These are phyloP conservation scores for Penicillium concentricum DNA, from an alignment of 2,329 filamentous ascomycete species.

Conservation along the genomic window DNA sequence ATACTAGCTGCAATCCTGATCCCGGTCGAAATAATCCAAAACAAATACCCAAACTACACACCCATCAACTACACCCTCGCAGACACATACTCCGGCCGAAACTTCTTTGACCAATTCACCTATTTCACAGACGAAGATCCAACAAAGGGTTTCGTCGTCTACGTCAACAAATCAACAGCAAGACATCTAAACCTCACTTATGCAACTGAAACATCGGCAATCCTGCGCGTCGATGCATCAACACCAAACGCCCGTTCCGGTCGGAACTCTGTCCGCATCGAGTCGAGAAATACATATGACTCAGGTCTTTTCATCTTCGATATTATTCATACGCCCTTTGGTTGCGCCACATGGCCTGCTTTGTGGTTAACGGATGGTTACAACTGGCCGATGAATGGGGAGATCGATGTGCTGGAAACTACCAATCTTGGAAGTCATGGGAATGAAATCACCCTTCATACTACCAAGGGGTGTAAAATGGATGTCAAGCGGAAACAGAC, in stretches of 20 bases:
- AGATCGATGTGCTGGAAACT: conserved; percentile 64
- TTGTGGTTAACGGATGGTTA: conserved; percentile 63
- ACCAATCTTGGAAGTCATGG: conserved; percentile 56
- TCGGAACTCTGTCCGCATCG: conserved; percentile 62
- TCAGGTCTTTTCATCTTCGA: conserved; percentile 68
- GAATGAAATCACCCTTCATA: conserved; percentile 62
- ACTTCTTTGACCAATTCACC: conserved; percentile 49
- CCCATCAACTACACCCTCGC: conserved; percentile 41
- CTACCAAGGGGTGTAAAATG: conserved; percentile 54
- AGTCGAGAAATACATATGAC: conserved; percentile 60
- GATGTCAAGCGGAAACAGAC: conserved; percentile 55
- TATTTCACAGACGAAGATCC: conserved; percentile 48
- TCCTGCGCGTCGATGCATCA: conserved; percentile 62
- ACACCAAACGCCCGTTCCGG: conserved; percentile 59
- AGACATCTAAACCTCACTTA: conserved; percentile 58
- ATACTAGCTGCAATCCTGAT: conserved; percentile 53
- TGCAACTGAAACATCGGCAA: conserved; percentile 52
- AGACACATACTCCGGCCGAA: conserved; percentile 43
- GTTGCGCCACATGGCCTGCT: conserved; percentile 65
- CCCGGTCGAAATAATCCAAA: conserved; percentile 38
- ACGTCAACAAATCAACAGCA: conserved; percentile 35
- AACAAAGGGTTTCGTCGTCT: conserved; percentile 48
- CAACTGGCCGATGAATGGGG: conserved; percentile 64
- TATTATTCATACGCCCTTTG: conserved; percentile 61
- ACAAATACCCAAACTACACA: conserved; percentile 47